Base-by-base conservation (phyloP, 257 asterid species). In the Capsicum baccatum region DNA sequence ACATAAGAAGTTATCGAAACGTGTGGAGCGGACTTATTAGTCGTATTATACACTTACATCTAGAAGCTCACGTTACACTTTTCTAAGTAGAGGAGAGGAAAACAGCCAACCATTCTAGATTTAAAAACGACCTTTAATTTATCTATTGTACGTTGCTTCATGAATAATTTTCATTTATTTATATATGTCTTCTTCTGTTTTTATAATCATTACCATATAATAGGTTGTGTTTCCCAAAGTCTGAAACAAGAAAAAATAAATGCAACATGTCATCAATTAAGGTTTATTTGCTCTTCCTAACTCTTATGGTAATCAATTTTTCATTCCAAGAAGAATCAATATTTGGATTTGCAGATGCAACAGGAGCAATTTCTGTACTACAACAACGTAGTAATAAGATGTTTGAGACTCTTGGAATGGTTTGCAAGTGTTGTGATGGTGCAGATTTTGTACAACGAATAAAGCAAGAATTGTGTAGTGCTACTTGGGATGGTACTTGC, bases 351-450 rank as follows among this genome's bases (percentile, higher is more conserved):
- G 81, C 64, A 21, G 6, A 78, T 78, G 48, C 3, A 10, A 10
- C 58, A 47, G 44, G 57, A 17, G 37, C 79, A 70, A 9, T 70
- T 44, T 16, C 8, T 44, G 5, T 70, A 42, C 55, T 8, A 44
- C 50, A 14, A 14, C 73, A 48, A 3, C 17, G n/a, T 48, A 73
- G 10, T 73, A 37, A 7, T 68, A 73, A 82, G 83, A 9, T 79
- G 13, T 87, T 87, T 55, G 66, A 64, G 6, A 79, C 76, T 14
- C 88, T 90, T 26, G 92, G 92, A 80, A 21, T 90, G 74, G 87
- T 83, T 55, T 90, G 92, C 90, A 83, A 87, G 87, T 90, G 92
- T 15, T 90, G 91, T 68, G 88, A 85, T 17, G 90, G 83, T 8
- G 37, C 12, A 2, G 35, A 57, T 19, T 9, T 17, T 26, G n/a